Evolutionary conservation across 2,329 filamentous ascomycete species (phyloP).

Genomic region (Colletotrichum viniferum): DNA sequence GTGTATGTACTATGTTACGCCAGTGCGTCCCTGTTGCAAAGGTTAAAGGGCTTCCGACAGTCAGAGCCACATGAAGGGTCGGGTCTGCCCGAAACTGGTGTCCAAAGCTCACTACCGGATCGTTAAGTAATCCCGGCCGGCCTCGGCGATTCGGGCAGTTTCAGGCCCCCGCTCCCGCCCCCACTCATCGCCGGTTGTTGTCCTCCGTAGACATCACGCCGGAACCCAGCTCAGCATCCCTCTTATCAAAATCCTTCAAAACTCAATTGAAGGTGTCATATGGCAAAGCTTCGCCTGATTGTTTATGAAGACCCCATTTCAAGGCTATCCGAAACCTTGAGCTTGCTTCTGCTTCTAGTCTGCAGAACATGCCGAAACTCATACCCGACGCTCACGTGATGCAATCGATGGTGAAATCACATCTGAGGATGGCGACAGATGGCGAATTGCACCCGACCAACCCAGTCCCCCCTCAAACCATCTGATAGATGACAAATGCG

Average conservation of each 20-base stretch:
- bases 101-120: not conserved
- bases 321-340: not conserved
- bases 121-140: not conserved
- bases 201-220: not conserved
- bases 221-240: not conserved
- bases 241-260: not conserved
- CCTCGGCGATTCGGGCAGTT: not conserved
- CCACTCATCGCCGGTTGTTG: not conserved
- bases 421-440: slow-evolving; percentile 20
- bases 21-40: too few species aligned
- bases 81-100: too few species aligned
- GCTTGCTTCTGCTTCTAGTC: not conserved
- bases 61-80: too few species aligned
- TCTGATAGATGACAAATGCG: slow-evolving; percentile 8
- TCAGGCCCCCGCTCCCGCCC: not conserved
- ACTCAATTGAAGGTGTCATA: not conserved
- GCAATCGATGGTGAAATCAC: slow-evolving; percentile 17
- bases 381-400: slow-evolving; percentile 5
- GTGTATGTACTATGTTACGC: too few species aligned
- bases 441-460: slow-evolving; percentile 14
- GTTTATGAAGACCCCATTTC: not conserved
- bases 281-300: not conserved
- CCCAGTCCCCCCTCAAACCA: not conserved
- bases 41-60: too few species aligned
- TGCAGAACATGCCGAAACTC: not conserved